phyloP scores from a whole-genome alignment of 2,329 filamentous ascomycete genomes.

The Lasiodiplodia sp. region DNA sequence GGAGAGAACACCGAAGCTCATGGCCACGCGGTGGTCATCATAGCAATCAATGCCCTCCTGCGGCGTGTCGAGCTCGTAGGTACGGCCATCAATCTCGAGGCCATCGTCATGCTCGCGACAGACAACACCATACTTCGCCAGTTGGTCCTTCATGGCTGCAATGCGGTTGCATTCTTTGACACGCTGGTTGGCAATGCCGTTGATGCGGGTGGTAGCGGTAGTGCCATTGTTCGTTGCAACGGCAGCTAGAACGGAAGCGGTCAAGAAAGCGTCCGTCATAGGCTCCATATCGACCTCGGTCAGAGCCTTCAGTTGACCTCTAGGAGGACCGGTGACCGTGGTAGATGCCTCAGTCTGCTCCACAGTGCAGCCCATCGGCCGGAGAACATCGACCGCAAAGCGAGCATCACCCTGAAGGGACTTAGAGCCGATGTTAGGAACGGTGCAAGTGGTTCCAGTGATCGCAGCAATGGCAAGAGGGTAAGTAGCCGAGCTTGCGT shows the following conservation, averaged over 20 bases:
- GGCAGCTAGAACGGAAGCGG: conserved; percentile 89
- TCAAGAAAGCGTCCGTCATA: conserved; percentile 98
- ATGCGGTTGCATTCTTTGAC: conserved; percentile 99
- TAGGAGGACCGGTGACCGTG: conserved; percentile 86
- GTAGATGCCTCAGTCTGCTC: conserved; percentile 85
- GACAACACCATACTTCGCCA: conserved; percentile 89
- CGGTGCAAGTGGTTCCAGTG: conserved; percentile 91
- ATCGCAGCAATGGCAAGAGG: conserved; percentile 93
- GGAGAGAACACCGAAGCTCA: conserved; percentile 95
- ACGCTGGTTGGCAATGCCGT: conserved; percentile 94
- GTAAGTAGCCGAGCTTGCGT: conserved; percentile 97
- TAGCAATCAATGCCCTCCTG: conserved; percentile 84
- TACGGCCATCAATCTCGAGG: conserved; percentile 74
- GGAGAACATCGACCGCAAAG: conserved; percentile 88
- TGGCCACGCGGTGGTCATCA: conserved; percentile 96
- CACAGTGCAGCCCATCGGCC: conserved; percentile 92
- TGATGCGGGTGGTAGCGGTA: conserved; percentile 77
- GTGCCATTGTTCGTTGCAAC: conserved; percentile 75
- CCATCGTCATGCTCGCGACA: conserved; percentile 92
- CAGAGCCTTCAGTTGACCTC: conserved; percentile 76
- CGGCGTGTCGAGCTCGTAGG: conserved; percentile 59
- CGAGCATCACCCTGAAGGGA: conserved; percentile 95
- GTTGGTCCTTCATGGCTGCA: conserved; percentile 90
- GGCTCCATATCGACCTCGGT: conserved; percentile 95
- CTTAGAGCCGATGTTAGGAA: conserved; percentile 92